Evolutionary conservation across 495 filamentous ascomycete genomes (phyloP), one percentile per base, ranked within the genome.

Genomic region (Podospora pseudopauciseta): DNA sequence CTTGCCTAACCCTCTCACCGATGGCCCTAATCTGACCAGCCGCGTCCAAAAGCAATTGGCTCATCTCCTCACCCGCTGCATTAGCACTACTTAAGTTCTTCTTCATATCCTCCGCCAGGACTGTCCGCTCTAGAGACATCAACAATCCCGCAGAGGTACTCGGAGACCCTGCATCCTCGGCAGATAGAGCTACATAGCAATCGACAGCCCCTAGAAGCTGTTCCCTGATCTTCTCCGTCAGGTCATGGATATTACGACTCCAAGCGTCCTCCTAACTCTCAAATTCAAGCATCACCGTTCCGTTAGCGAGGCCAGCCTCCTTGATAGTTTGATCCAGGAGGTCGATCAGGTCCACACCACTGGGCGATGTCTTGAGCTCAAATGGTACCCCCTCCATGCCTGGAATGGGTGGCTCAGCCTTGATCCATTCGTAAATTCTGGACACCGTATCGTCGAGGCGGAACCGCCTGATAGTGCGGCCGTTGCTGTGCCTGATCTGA

Each of bases 361-460:
- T 85, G 19, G 85, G 86, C 77, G 83, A 79, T 11, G 76, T 71
- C 73, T 92, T 91, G 66, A 99, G 85, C 72, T 97, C 95, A 79
- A 99, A 97, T 60, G 86, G 73, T 20, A 90, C 79, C 0, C 90
- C 92, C 44, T 86, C 86, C 77, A 94, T 94, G 62, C 90, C 93
- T 64, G 90, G 87, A 64, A 89, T 5, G 9, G 32, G 73, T 16
- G 89, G 86, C 30, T 92, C 88, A 4, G 93, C 91, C 79, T 98
- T 98, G 55, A 99, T 86, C 92, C 94, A 99, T 80, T 99, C 95
- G 75, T 94, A 99, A 44, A 99, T 87, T 15, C 92, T 85, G 59
- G 86, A 80, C 5, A 99, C 93, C 0, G 85, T 85, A 60, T 99
- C 95, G n/a, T 86, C 77, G n/a, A 93, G 75, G 7, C 83, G 76